A percentile compares a stretch with the other conserved stretches of the same genome.
phyloP scores from a whole-genome alignment of 768 basidiomycete genomes.

The Lentinus brumalis region DNA sequence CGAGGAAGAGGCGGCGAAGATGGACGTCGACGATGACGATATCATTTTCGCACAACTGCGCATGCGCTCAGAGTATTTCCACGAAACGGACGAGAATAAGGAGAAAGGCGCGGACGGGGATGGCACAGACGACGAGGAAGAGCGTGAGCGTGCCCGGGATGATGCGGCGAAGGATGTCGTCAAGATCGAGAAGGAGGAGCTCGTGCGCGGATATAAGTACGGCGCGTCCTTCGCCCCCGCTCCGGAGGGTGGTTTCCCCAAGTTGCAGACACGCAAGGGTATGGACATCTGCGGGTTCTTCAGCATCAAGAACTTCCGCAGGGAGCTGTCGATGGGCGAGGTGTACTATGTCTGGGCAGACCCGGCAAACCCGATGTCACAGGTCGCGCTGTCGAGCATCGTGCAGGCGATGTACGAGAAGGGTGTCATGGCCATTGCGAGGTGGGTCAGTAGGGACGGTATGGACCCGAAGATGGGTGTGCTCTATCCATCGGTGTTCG shows the following conservation, averaged over 20 bases:
- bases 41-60: conserved; percentile 44
- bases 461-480: conserved; percentile 87
- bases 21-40: conserved; percentile 42
- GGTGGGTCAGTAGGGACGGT: conserved; percentile 77
- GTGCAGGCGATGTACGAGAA: conserved; percentile 77
- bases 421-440: conserved; percentile 72
- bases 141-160: conserved; percentile 35
- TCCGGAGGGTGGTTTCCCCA: conserved; percentile 82
- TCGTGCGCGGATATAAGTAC: conserved; percentile 84
- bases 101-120: conserved; percentile 25
- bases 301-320: conserved; percentile 66
- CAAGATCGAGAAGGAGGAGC: conserved; percentile 76
- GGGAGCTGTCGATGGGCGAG: conserved; percentile 83
- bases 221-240: conserved; percentile 87
- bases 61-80: conserved; percentile 56
- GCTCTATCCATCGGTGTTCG: conserved; percentile 61
- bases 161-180: conserved; percentile 30
- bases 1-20: conserved; percentile 28
- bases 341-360: conserved; percentile 86
- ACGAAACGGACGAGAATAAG: conserved; percentile 46
- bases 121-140: conserved; percentile 33
- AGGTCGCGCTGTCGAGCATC: conserved; percentile 86
- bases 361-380: conserved; percentile 60
- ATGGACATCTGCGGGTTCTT: conserved; percentile 91
- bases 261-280: conserved; percentile 74